Percentiles rank a stretch among this genome's conserved stretches.
Conservation (phyloP, 148 eudicot species). For the Silene latifolia region DNA sequence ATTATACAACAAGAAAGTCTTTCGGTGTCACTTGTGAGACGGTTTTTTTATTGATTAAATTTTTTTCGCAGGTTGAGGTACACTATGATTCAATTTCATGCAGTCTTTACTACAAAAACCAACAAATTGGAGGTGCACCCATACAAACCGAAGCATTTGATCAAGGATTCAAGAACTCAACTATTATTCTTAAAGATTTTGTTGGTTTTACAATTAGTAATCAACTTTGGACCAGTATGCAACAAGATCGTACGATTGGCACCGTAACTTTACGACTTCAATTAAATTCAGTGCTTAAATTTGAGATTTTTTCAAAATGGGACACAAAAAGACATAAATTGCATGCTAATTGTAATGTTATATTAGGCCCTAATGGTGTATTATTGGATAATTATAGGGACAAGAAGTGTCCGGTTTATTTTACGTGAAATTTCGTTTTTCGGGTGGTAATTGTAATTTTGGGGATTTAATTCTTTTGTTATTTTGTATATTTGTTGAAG, state of each 20-base stretch:
- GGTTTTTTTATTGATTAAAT: too few relatives aligned
- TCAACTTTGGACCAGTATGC: conserved; percentile 48
- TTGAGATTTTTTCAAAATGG: conserved; percentile 53
- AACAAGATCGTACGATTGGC: conserved; percentile 37
- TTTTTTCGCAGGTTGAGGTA: conserved; percentile 33
- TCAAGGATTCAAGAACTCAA: conserved; percentile 58
- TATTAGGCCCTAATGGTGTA: conserved; percentile 58
- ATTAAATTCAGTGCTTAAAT: conserved; percentile 60
- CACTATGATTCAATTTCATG: conserved; percentile 54
- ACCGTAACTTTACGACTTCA: conserved; percentile 48
- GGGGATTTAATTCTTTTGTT: background rate
- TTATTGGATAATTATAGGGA: conserved; percentile 38
- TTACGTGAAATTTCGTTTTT: conserved; percentile 28
- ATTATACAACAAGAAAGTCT: too few relatives aligned
- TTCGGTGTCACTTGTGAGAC: too few relatives aligned
- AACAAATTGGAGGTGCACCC: conserved; percentile 40
- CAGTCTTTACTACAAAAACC: conserved; percentile 42
- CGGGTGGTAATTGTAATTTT: background rate
- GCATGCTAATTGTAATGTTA: conserved; percentile 62
- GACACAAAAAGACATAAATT: conserved; percentile 51
- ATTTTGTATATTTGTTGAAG: too few relatives aligned
- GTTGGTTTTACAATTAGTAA: conserved; percentile 44
- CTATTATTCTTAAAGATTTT: conserved; percentile 29
- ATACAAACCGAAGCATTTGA: conserved; percentile 45
- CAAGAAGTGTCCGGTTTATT: conserved; percentile 60